A percentile compares a stretch with the other conserved stretches of the same genome.
Conservation (phyloP, 345 rosid genomes). For the Bruguiera parviflora region DNA sequence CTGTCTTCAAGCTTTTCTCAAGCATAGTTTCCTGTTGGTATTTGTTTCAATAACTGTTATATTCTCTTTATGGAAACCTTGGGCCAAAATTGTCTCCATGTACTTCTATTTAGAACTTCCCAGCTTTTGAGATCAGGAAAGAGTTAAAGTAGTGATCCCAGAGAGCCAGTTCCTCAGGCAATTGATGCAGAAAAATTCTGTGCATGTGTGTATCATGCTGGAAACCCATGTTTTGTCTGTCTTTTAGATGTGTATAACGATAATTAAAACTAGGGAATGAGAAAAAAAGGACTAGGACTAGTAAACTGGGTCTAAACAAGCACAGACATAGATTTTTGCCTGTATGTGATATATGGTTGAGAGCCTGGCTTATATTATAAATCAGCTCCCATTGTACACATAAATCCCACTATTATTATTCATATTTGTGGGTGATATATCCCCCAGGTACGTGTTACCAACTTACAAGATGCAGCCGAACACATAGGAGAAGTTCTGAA, state of each 20-base stretch:
- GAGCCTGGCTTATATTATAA: neutral
- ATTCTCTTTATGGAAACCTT: too few relatives aligned
- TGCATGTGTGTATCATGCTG: too few relatives aligned
- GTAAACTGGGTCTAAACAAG: too few relatives aligned
- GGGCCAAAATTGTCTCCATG: neutral
- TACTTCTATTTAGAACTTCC: neutral
- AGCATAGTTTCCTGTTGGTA: too few relatives aligned
- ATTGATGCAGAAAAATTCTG: neutral
- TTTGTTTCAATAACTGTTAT: too few relatives aligned
- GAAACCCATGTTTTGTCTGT: too few relatives aligned
- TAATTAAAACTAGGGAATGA: too few relatives aligned
- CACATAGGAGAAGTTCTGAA: conserved; percentile 86
- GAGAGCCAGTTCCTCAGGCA: neutral
- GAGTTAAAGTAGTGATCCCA: neutral
- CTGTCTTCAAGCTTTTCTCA: too few relatives aligned
- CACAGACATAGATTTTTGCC: neutral
- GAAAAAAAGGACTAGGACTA: too few relatives aligned
- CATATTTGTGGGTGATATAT: neutral
- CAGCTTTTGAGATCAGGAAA: neutral
- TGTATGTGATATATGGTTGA: neutral
- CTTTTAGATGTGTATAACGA: too few relatives aligned
- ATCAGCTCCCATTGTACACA: neutral
- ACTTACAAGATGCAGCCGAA: conserved; percentile 81
- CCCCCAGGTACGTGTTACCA: conserved; percentile 75
- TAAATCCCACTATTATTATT: neutral